Conservation (phyloP, 495 filamentous ascomycete genomes). For the Ascodesmis nigricans region DNA sequence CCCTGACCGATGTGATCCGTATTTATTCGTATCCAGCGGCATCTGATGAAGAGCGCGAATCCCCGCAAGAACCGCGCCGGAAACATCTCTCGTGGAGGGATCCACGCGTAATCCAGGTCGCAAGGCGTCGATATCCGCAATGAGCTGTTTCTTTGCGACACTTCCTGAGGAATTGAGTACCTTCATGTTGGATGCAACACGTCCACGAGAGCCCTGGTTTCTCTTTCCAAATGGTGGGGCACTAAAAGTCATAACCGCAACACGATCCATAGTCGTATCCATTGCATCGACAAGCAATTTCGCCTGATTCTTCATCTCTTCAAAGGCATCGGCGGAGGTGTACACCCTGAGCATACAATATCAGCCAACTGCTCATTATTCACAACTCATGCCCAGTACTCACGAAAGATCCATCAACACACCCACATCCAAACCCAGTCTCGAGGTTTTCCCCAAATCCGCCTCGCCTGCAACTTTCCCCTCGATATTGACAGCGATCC, state of each 20-base stretch:
- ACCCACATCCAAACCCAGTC: constrained; percentile 18
- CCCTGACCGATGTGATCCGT: constrained; percentile 11
- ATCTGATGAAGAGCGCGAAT: constrained; percentile 17
- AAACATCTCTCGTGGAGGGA: constrained; percentile 9
- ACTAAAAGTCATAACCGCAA: constrained; percentile 19
- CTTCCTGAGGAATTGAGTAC: constrained; percentile 19
- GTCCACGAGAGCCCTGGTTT: neutral
- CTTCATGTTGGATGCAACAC: constrained; percentile 7
- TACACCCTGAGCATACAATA: constrained; percentile 10
- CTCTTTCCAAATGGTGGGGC: constrained; percentile 3
- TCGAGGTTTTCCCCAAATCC: constrained; percentile 8
- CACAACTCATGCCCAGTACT: neutral
- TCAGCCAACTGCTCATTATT: too few relatives aligned
- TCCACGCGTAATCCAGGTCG: constrained; percentile 3
- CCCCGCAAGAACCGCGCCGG: constrained; percentile 10
- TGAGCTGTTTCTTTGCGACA: constrained; percentile 16
- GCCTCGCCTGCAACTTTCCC: constrained; percentile 10
- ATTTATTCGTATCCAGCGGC: constrained; percentile 14
- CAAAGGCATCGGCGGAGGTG: constrained; percentile 13
- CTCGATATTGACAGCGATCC: constrained; percentile 19
- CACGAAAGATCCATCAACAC: constrained; percentile 20
- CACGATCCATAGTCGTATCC: constrained; percentile 18
- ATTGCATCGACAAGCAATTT: constrained; percentile 18
- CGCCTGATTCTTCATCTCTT: constrained; percentile 14
- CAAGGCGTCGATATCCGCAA: constrained; percentile 12